Percentiles rank a stretch among this genome's conserved stretches.
These are phyloP conservation scores for Pestalotiopsis sp. DNA, from an alignment of 2,329 filamentous ascomycete genomes.

Conservation along the genomic window DNA sequence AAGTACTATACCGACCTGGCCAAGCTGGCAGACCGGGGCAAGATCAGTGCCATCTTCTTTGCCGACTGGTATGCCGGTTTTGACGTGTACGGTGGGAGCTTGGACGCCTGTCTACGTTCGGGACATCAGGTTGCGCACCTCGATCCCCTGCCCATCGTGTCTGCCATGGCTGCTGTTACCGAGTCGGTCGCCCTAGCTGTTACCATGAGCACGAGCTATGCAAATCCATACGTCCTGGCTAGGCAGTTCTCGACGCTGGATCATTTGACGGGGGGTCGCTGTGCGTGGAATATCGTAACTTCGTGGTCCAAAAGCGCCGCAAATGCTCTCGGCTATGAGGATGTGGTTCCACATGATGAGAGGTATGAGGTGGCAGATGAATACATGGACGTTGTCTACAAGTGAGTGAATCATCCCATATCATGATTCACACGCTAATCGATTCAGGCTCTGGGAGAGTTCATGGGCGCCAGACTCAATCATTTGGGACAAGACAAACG, in stretches of 20 bases:
- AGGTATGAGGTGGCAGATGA: slow-evolving; percentile 63
- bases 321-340: slow-evolving; percentile 59
- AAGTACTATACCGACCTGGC: slow-evolving; percentile 14
- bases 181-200: slow-evolving; percentile 63
- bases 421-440: not conserved
- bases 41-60: slow-evolving; percentile 14
- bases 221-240: slow-evolving; percentile 61
- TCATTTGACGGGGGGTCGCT: slow-evolving; percentile 59
- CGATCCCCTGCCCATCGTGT: slow-evolving; percentile 37
- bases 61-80: slow-evolving; percentile 14
- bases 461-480: slow-evolving; percentile 60
- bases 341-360: slow-evolving; percentile 59
- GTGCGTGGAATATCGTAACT: slow-evolving; percentile 67
- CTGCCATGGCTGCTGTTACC: slow-evolving; percentile 66
- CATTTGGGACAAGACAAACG: slow-evolving; percentile 49
- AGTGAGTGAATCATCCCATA: slow-evolving; percentile 39
- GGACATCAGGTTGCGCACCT: slow-evolving; percentile 15
- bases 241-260: slow-evolving; percentile 63
- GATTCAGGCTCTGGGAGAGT: slow-evolving; percentile 47
- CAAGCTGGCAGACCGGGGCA: slow-evolving; percentile 10
- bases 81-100: slow-evolving; percentile 14
- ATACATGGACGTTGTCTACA: slow-evolving; percentile 62
- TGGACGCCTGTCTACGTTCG: slow-evolving; percentile 1
- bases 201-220: slow-evolving; percentile 62
- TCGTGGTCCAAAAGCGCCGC: slow-evolving; percentile 56